phyloP scores from a whole-genome alignment of 495 filamentous ascomycete species.

The Trichoderma erinaceum region DNA sequence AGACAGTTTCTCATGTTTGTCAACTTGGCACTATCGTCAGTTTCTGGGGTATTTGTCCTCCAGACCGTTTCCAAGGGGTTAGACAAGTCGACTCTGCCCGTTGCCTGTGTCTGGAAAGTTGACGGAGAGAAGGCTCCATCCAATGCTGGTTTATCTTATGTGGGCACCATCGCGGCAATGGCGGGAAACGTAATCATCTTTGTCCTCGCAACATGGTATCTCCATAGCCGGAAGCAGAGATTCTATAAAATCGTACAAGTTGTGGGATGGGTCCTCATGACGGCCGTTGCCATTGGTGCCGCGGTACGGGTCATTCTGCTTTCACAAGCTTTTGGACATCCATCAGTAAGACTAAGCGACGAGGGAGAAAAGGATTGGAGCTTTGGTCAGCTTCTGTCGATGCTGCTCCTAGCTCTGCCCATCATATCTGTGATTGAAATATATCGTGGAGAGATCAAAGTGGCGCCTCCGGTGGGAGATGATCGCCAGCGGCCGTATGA shows the following conservation, averaged over 20 bases:
- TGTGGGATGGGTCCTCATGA: slow-evolving; percentile 40
- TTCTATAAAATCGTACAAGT: slow-evolving; percentile 44
- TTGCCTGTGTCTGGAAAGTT: slow-evolving; percentile 46
- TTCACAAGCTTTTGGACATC: slow-evolving; percentile 46
- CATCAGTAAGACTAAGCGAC: slow-evolving; percentile 37
- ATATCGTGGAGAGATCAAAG: slow-evolving; percentile 44
- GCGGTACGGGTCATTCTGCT: slow-evolving; percentile 44
- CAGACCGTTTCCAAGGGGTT: slow-evolving; percentile 41
- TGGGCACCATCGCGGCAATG: slow-evolving; percentile 48
- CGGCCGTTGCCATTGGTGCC: slow-evolving; percentile 45
- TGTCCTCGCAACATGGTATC: slow-evolving; percentile 47
- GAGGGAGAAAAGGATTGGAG: slow-evolving; percentile 49
- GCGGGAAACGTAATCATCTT: slow-evolving; percentile 46
- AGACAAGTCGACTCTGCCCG: slow-evolving; percentile 39
- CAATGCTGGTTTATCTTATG: slow-evolving; percentile 37
- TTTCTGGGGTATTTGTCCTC: slow-evolving; percentile 46
- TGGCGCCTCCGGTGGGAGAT: slow-evolving; percentile 30
- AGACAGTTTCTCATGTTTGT: slow-evolving; percentile 53
- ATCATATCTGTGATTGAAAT: slow-evolving; percentile 51
- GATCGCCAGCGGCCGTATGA: slow-evolving; percentile 25
- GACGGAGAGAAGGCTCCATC: slow-evolving; percentile 16
- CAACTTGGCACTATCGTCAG: slow-evolving; percentile 45
- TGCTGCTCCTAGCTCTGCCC: slow-evolving; percentile 49
- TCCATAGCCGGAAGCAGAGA: slow-evolving; percentile 40
- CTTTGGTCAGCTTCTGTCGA: slow-evolving; percentile 50